Evolutionary conservation across 345 rosid genomes (phyloP).

Genomic region (Ceriops zippeliana): DNA sequence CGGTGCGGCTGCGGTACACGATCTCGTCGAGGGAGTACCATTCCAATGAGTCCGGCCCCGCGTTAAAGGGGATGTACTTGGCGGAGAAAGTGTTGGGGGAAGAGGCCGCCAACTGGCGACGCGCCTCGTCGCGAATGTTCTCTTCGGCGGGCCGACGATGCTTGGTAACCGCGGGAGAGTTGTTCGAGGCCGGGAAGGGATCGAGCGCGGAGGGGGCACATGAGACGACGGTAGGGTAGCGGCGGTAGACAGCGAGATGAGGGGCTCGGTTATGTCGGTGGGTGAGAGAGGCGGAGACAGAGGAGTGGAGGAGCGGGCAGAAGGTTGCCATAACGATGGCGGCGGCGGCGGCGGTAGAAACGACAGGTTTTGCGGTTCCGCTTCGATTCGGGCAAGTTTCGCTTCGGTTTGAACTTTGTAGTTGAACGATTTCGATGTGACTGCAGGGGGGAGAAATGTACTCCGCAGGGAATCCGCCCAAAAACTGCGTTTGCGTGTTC

Average conservation of each 20-base stretch:
- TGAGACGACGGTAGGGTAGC: conserved; percentile 24
- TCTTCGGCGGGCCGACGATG: conserved; percentile 27
- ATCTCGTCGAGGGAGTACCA: conserved; percentile 82
- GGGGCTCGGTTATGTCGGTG: conserved; percentile 26
- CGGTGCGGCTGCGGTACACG: conserved; percentile 78
- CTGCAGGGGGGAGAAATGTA: too few relatives aligned
- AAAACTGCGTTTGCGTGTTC: too few relatives aligned
- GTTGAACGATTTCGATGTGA: too few relatives aligned
- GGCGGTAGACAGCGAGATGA: not conserved
- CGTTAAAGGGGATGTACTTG: conserved; percentile 71
- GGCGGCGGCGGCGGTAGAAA: conserved; percentile 7
- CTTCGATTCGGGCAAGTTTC: not conserved
- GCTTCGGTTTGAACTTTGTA: too few relatives aligned
- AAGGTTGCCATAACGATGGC: conserved; percentile 34
- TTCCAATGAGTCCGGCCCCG: conserved; percentile 48
- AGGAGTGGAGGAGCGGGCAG: conserved; percentile 26
- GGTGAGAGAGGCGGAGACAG: conserved; percentile 22
- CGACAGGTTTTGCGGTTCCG: not conserved
- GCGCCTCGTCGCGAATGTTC: conserved; percentile 70
- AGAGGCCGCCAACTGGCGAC: conserved; percentile 45
- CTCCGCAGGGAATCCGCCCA: too few relatives aligned
- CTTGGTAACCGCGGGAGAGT: conserved; percentile 20
- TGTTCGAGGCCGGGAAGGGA: conserved; percentile 18
- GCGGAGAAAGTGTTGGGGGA: conserved; percentile 51
- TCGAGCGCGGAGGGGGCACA: conserved; percentile 36